Evolutionary conservation across 495 filamentous ascomycete genomes (phyloP).

Genomic region (Trichoderma reesei): DNA sequence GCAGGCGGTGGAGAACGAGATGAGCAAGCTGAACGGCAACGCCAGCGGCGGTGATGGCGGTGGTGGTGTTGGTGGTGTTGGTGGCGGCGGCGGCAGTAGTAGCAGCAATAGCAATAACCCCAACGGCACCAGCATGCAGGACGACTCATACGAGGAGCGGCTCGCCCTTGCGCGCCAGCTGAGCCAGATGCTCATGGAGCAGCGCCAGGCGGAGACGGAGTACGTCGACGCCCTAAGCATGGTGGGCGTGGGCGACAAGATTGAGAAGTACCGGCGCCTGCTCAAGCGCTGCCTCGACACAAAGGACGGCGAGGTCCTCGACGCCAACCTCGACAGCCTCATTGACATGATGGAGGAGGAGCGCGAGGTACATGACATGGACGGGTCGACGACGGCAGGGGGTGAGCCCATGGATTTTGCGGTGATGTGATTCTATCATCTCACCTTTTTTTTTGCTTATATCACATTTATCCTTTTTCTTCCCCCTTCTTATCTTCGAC

Average conservation of each 20-base stretch:
- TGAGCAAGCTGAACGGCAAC: slow-evolving; percentile 28
- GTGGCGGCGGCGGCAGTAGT: not conserved
- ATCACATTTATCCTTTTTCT: not conserved
- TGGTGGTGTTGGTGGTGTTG: no score
- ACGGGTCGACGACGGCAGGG: not conserved
- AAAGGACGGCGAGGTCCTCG: slow-evolving; percentile 37
- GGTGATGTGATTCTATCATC: not conserved
- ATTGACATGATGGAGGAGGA: slow-evolving; percentile 46
- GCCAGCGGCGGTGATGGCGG: not conserved
- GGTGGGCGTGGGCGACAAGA: slow-evolving; percentile 37
- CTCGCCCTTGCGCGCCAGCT: slow-evolving; percentile 32
- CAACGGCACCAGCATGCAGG: not conserved
- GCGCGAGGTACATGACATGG: slow-evolving; percentile 11
- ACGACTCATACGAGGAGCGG: slow-evolving; percentile 27
- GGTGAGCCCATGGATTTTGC: slow-evolving; percentile 12
- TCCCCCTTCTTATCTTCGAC: not conserved
- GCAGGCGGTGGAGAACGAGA: slow-evolving; percentile 22
- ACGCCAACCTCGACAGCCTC: slow-evolving; percentile 36
- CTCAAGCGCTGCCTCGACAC: slow-evolving; percentile 35
- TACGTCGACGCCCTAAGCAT: slow-evolving; percentile 38
- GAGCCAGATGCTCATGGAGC: slow-evolving; percentile 25
- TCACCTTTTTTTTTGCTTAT: not conserved
- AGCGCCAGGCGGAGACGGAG: slow-evolving; percentile 31
- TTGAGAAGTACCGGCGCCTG: slow-evolving; percentile 39
- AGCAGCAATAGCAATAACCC: slow-evolving; percentile 12